These are phyloP conservation scores for Fusarium cyanostomum DNA, from an alignment of 2,329 filamentous ascomycete species.

Conservation along the genomic window DNA sequence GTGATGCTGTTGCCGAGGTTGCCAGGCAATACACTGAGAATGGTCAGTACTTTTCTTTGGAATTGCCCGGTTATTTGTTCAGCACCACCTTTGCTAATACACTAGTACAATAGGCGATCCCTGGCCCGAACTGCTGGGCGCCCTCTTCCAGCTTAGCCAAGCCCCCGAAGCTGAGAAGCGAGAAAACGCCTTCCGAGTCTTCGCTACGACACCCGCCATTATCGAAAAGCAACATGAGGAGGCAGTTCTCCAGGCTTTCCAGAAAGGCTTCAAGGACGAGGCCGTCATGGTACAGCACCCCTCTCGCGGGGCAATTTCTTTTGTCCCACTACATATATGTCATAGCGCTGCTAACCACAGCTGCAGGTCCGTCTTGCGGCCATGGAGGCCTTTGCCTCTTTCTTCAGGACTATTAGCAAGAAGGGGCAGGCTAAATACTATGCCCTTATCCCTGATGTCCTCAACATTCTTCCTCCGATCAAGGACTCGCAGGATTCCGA, in stretches of 20 bases:
- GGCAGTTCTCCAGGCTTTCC: conserved; percentile 87
- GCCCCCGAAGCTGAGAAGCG: conserved; percentile 83
- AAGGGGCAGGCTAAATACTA: conserved; percentile 91
- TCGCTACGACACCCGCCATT: conserved; percentile 92
- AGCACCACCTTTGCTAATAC: conserved; percentile 28
- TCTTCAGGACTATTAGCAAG: conserved; percentile 91
- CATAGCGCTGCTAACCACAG: conserved; percentile 26
- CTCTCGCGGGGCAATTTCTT: conserved; percentile 8
- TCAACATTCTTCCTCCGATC: conserved; percentile 93
- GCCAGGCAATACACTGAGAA: conserved; percentile 95
- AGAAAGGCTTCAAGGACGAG: conserved; percentile 90
- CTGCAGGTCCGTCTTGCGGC: conserved; percentile 85
- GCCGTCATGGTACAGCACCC: conserved; percentile 72
- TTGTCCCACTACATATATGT: conserved; percentile 3
- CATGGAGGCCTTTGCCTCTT: conserved; percentile 96
- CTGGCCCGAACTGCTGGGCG: conserved; percentile 89
- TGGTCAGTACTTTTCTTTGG: conserved; percentile 64
- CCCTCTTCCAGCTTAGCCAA: conserved; percentile 90
- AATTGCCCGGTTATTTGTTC: not conserved
- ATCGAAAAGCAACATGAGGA: conserved; percentile 97
- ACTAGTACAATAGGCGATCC: conserved; percentile 68
- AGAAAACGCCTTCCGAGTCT: conserved; percentile 94
- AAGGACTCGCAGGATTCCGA: conserved; percentile 93
- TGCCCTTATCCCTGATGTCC: conserved; percentile 84
- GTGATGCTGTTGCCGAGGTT: conserved; percentile 95